Conservation (phyloP, 495 filamentous ascomycete species). For the Echria macrotheca region DNA sequence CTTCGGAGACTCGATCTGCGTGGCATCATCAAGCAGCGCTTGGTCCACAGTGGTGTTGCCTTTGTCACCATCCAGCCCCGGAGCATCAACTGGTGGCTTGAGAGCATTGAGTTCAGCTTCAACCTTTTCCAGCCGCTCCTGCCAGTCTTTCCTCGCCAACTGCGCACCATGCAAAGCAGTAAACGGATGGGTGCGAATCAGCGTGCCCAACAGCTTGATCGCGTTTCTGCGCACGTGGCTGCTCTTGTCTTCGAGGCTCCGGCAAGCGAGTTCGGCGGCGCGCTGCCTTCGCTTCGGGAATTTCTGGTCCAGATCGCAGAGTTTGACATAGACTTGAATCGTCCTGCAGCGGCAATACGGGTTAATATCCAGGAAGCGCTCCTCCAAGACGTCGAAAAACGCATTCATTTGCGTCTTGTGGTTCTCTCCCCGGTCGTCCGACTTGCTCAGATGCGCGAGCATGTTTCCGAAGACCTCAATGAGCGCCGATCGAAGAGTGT, state of each 20-base stretch:
- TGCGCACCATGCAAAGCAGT: slow-evolving; percentile 86
- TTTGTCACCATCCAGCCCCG: slow-evolving; percentile 62
- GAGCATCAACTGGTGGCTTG: slow-evolving; percentile 70
- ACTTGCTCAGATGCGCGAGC: slow-evolving; percentile 80
- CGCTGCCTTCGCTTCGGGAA: slow-evolving; percentile 87
- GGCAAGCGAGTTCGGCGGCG: slow-evolving; percentile 75
- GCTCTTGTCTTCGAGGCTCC: slow-evolving; percentile 94
- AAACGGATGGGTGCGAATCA: slow-evolving; percentile 92
- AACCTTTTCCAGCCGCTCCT: slow-evolving; percentile 66
- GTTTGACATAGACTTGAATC: slow-evolving; percentile 86
- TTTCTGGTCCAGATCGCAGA: slow-evolving; percentile 90
- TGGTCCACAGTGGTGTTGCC: slow-evolving; percentile 59
- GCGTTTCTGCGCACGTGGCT: slow-evolving; percentile 94
- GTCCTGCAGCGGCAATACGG: slow-evolving; percentile 90
- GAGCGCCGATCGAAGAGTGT: slow-evolving; percentile 85
- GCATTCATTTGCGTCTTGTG: slow-evolving; percentile 90
- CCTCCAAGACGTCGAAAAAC: slow-evolving; percentile 94
- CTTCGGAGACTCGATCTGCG: slow-evolving; percentile 63
- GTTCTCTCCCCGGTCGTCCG: slow-evolving; percentile 83
- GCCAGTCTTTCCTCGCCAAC: slow-evolving; percentile 79
- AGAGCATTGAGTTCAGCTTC: slow-evolving; percentile 76
- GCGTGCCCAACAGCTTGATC: slow-evolving; percentile 80
- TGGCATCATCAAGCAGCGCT: slow-evolving; percentile 82
- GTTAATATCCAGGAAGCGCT: slow-evolving; percentile 93
- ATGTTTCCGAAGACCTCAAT: slow-evolving; percentile 99